Percentiles rank a stretch among this genome's conserved stretches.
These are phyloP conservation scores for Candida manassasensis DNA, from an alignment of 805 yeast genomes.

Conservation along the genomic window DNA sequence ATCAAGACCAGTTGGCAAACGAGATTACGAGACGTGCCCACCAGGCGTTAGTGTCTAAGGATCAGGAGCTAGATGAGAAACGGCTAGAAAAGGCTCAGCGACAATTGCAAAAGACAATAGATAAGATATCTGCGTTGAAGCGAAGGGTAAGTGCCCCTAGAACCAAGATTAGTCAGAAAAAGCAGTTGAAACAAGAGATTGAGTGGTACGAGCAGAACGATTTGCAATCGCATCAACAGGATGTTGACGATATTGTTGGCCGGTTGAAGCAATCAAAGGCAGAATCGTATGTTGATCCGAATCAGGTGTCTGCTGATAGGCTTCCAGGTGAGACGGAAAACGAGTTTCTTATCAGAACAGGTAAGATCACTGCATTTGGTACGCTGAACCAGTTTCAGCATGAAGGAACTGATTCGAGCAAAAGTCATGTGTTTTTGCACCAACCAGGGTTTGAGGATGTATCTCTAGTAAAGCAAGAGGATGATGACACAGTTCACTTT, in stretches of 20 bases:
- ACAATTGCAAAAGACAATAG: conserved; percentile 39
- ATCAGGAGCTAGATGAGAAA: conserved; percentile 67
- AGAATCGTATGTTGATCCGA: conserved; percentile 27
- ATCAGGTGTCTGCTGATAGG: conserved; percentile 28
- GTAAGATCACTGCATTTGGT: conserved; percentile 93
- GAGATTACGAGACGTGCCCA: conserved; percentile 69
- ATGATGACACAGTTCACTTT: conserved; percentile 7
- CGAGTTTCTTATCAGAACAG: conserved; percentile 81
- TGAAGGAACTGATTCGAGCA: conserved; percentile 9
- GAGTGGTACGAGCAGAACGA: conserved; percentile 46
- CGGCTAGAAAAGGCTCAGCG: conserved; percentile 65
- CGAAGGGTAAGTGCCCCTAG: conserved; percentile 45
- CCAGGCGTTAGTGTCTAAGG: conserved; percentile 52
- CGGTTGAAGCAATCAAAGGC: conserved; percentile 32
- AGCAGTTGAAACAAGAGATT: conserved; percentile 51
- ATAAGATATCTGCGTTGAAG: conserved; percentile 44
- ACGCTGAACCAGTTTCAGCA: conserved; percentile 53
- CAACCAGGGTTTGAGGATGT: conserved; percentile 44
- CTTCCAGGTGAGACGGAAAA: conserved; percentile 72
- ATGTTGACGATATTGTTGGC: conserved; percentile 49
- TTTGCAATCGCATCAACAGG: conserved; percentile 49
- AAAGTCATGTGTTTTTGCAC: conserved; percentile 42
- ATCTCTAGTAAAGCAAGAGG: conserved; percentile 6
- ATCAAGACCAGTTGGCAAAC: conserved; percentile 76
- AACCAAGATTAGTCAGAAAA: conserved; percentile 63